phyloP scores from a whole-genome alignment of 805 yeast genomes.

The Wickerhamiella qilinensis region DNA sequence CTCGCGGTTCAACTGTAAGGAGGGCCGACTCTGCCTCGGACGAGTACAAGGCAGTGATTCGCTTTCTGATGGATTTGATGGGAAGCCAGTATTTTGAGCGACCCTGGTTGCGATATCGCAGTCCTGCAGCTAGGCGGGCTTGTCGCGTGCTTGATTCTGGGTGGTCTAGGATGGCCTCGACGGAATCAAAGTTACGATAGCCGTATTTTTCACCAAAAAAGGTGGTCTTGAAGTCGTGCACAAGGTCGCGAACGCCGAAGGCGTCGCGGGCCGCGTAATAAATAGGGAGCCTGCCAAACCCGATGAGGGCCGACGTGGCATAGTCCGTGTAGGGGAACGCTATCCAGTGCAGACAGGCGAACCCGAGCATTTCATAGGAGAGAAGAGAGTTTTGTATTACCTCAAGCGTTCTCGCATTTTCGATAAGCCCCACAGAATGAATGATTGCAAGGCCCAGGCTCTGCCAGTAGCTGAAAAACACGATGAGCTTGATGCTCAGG shows the following conservation, averaged over 20 bases:
- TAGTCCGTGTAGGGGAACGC: conserved; percentile 73
- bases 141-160: conserved; percentile 47
- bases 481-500: conserved; percentile 79
- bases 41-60: neutral
- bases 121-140: conserved; percentile 66
- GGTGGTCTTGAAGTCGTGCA: conserved; percentile 59
- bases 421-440: conserved; percentile 19
- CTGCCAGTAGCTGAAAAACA: conserved; percentile 98
- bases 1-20: neutral
- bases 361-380: conserved; percentile 70
- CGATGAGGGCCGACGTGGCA: conserved; percentile 42
- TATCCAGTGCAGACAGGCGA: conserved; percentile 76
- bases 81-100: conserved; percentile 70
- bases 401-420: conserved; percentile 28
- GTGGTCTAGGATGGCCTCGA: conserved; percentile 45
- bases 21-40: neutral
- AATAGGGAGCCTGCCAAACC: conserved; percentile 48
- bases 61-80: neutral
- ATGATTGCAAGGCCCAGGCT: conserved; percentile 39
- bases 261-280: conserved; percentile 59
- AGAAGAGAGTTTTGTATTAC: conserved; percentile 63
- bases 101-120: conserved; percentile 68
- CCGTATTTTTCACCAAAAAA: conserved; percentile 59
- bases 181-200: conserved; percentile 70
- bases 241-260: conserved; percentile 58